phyloP scores from a whole-genome alignment of 1,139 yeast genomes.

The Taiozyma sp. region DNA sequence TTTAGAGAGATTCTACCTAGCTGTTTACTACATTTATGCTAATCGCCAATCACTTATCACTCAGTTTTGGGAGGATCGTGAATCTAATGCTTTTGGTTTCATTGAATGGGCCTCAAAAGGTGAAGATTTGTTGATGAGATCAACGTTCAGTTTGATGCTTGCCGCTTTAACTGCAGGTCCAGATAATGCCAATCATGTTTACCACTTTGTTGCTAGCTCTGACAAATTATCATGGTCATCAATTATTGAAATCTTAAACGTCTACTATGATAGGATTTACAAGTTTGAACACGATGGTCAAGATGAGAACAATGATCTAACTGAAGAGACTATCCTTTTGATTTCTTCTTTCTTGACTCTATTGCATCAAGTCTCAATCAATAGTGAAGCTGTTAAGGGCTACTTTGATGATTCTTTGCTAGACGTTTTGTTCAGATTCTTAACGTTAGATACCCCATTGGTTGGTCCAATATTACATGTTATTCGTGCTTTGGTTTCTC shows the following conservation, averaged over 20 bases:
- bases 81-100: conserved; percentile 64
- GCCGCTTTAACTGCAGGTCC: conserved; percentile 68
- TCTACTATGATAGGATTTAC: conserved; percentile 47
- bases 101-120: conserved; percentile 84
- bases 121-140: conserved; percentile 76
- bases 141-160: conserved; percentile 75
- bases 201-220: conserved; percentile 31
- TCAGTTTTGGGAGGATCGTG: conserved; percentile 70
- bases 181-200: conserved; percentile 43
- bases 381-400: conserved; percentile 35
- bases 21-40: conserved; percentile 66
- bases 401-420: conserved; percentile 30
- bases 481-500: conserved; percentile 49
- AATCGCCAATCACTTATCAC: conserved; percentile 54
- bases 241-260: conserved; percentile 50
- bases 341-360: conserved; percentile 66
- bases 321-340: conserved; percentile 77
- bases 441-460: conserved; percentile 45
- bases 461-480: conserved; percentile 48
- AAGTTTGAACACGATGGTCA: conserved; percentile 28
- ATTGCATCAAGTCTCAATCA: conserved; percentile 43
- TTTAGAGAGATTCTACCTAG: conserved; percentile 78
- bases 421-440: conserved; percentile 39
- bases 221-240: conserved; percentile 52
- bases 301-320: conserved; percentile 45